Evolutionary conservation across 768 basidiomycete species (phyloP), one percentile per base, ranked within the genome.

Genomic region (Sarcomyxa edulis): DNA sequence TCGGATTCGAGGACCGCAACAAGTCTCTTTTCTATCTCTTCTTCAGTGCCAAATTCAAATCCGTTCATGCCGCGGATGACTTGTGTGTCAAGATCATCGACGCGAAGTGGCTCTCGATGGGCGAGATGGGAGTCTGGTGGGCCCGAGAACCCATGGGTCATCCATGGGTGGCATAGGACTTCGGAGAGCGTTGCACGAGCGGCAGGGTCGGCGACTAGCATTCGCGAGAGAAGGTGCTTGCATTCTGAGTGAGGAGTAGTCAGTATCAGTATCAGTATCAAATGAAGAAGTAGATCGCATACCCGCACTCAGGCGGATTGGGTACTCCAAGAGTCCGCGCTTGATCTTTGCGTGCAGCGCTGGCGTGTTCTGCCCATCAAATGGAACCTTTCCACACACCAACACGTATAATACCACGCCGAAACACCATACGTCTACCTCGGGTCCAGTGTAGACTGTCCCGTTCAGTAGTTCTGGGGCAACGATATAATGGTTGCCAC

Each of bases 291-390:
- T 22, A 27, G 27, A 34, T 37, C 33, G 6, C 80, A 53, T 56
- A 92, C 91, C 92, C 47, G 86, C 78, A 50, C 87, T 93, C 11
- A 98, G 69, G 95, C 96, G 98, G 2, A 88, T 86, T 0, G 95
- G 95, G 54, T 98, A 98, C 54, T 99, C 96, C 22, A 97, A 94
- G 27, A 93, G 65, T 0, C 96, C 95, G 4, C 94, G 81, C 61
- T 99, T 99, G 63, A 99, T 99, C 67, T 98, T 99, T 19, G 96
- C 96, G 57, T 98, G 96, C 37, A 99, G 66, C 0, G 96, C 96
- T 2, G 96, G 95, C 96, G 98, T 99, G 56, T 86, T 93, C 62
- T 98, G 92, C 58, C 98, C 96, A 52, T 99, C 96, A 56, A 99
- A 98, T 0, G 96, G 95, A 3, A 99, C 96, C 64, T 96, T 97